phyloP scores from a whole-genome alignment of 192 early-diverging fungal genomes.

The Linnemannia schmuckeri region DNA sequence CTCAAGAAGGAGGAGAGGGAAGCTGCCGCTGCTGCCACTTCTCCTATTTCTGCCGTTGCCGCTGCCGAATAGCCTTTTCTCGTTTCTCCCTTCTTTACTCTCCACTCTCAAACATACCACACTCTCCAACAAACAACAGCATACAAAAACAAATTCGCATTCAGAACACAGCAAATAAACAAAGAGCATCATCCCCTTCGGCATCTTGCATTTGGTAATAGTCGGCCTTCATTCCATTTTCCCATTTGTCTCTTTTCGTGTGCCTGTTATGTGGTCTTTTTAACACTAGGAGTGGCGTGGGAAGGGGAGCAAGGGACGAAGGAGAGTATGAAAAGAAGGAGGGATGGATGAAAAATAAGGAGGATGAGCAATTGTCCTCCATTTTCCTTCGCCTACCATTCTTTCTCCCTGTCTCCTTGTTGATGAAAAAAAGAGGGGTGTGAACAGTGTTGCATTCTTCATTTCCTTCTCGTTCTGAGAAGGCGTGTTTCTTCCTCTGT shows the following conservation, averaged over 20 bases:
- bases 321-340: background rate
- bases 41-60: background rate
- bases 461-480: background rate
- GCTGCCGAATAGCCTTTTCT: background rate
- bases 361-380: background rate
- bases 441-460: background rate
- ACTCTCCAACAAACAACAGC: background rate
- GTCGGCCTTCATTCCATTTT: background rate
- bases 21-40: background rate
- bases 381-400: background rate
- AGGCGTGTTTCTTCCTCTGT: background rate
- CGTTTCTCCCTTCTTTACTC: background rate
- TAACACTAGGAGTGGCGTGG: background rate
- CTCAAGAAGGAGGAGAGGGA: slow-evolving; percentile 28
- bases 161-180: background rate
- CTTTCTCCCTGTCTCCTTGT: no score
- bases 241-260: background rate
- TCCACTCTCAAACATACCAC: background rate
- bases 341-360: background rate
- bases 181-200: background rate
- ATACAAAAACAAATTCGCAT: background rate
- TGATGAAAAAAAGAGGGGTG: background rate
- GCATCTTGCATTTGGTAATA: background rate
- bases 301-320: background rate
- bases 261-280: background rate